Evolutionary conservation across 1,284 basidiomycete species (phyloP).

Genomic region (Boletus smithii): DNA sequence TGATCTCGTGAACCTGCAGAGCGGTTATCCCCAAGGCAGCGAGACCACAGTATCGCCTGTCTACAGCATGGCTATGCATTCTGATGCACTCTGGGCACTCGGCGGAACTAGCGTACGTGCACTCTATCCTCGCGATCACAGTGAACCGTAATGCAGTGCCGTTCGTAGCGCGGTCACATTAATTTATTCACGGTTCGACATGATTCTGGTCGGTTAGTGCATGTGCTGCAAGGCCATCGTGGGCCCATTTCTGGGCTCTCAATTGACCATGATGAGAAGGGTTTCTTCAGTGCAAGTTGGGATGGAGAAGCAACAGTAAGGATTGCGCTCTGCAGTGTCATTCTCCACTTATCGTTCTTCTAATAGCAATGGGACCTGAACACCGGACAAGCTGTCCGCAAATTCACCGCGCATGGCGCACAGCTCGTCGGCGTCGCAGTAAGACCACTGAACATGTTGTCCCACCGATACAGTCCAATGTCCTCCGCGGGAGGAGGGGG

Average conservation of each 20-base stretch:
- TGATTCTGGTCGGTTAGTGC: slow-evolving; percentile 78
- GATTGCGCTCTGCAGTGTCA: slow-evolving; percentile 18
- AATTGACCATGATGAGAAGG: slow-evolving; percentile 77
- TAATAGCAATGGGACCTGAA: slow-evolving; percentile 96
- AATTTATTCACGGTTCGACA: slow-evolving; percentile 93
- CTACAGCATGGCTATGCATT: slow-evolving; percentile 84
- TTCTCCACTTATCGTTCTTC: slow-evolving; percentile 8
- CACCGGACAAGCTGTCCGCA: slow-evolving; percentile 78
- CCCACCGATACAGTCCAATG: slow-evolving; percentile 32
- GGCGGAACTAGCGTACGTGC: slow-evolving; percentile 76
- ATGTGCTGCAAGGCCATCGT: slow-evolving; percentile 72
- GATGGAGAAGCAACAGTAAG: slow-evolving; percentile 86
- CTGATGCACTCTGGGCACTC: slow-evolving; percentile 87
- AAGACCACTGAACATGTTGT: slow-evolving; percentile 56
- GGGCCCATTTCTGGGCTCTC: slow-evolving; percentile 85
- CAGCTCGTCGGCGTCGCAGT: slow-evolving; percentile 85
- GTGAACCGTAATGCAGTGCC: slow-evolving; percentile 10
- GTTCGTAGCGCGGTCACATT: slow-evolving; percentile 71
- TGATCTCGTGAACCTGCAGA: slow-evolving; percentile 33
- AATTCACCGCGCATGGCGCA: slow-evolving; percentile 80
- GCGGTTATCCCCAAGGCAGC: slow-evolving; percentile 37
- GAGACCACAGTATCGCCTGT: slow-evolving; percentile 65
- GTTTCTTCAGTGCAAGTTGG: slow-evolving; percentile 91
- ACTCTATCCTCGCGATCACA: slow-evolving; percentile 13
- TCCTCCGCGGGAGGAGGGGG: slow-evolving; percentile 29